Conservation (phyloP, 139 green algal species). For the Spirogloea muscicola region DNA sequence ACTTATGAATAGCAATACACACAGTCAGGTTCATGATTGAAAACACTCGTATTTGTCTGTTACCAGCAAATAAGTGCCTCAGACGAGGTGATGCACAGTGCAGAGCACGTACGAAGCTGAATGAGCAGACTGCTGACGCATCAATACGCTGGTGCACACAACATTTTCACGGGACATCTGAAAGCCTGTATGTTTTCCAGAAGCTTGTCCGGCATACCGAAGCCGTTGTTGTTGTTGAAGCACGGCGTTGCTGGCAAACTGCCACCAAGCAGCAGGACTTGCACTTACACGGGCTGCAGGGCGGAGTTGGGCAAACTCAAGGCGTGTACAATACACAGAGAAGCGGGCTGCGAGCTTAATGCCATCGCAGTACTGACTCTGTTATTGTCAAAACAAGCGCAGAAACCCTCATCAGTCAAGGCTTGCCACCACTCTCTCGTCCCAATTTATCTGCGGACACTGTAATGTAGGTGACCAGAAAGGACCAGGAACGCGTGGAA, state of each 20-base stretch:
- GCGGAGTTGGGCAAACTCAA: slow-evolving; percentile 4
- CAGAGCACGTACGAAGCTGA: too few relatives aligned
- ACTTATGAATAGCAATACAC: neutral
- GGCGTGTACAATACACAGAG: neutral
- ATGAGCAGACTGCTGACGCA: too few relatives aligned
- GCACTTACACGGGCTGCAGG: slow-evolving; percentile 4
- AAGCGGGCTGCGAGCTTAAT: slow-evolving; percentile 16
- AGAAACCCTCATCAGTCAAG: neutral
- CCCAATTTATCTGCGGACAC: neutral
- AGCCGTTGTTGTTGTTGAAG: slow-evolving; percentile 11
- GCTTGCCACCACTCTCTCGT: neutral
- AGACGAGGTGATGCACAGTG: too few relatives aligned
- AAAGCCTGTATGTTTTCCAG: too few relatives aligned
- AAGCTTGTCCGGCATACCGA: neutral
- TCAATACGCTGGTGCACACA: too few relatives aligned
- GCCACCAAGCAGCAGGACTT: slow-evolving; percentile 23
- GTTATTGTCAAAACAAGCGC: neutral
- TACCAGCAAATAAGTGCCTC: too few relatives aligned
- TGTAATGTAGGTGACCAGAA: neutral
- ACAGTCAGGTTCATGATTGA: too few relatives aligned
- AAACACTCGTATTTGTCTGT: too few relatives aligned
- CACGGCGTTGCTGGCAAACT: slow-evolving; percentile 17
- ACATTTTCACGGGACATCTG: too few relatives aligned
- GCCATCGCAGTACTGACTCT: slow-evolving; percentile 28
- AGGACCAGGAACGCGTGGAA: too few relatives aligned